Percentiles rank a stretch among this genome's conserved stretches.
Conservation (phyloP, 2,329 filamentous ascomycete species). For the Salinomyces thailandicus region DNA sequence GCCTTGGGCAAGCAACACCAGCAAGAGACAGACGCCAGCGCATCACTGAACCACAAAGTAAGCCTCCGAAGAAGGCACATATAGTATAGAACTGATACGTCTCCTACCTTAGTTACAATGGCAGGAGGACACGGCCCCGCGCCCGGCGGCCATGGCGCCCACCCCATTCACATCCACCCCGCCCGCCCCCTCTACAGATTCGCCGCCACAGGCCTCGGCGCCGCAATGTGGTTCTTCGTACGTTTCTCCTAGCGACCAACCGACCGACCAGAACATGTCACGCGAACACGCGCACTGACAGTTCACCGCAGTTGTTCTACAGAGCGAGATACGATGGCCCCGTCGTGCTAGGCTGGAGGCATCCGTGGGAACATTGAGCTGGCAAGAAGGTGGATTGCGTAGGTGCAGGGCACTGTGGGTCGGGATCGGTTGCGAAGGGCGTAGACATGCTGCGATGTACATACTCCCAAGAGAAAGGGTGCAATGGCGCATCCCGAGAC, state of each 20-base stretch:
- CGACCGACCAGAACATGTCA: constrained; percentile 6
- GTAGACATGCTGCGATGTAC: too few relatives aligned
- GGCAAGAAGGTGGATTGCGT: too few relatives aligned
- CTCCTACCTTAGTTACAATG: constrained; percentile 11
- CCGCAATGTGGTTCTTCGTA: constrained; percentile 99
- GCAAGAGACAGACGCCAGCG: too few relatives aligned
- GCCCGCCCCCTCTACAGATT: constrained; percentile 67
- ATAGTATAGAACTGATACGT: too few relatives aligned
- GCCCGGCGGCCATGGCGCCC: constrained; percentile 33
- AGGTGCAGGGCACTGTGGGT: too few relatives aligned
- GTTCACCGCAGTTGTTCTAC: constrained; percentile 90
- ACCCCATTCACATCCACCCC: constrained; percentile 50
- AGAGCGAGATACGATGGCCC: constrained; percentile 93
- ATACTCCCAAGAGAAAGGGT: too few relatives aligned
- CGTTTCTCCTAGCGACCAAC: neutral
- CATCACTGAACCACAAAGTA: too few relatives aligned
- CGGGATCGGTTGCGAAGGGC: too few relatives aligned
- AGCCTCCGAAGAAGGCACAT: too few relatives aligned
- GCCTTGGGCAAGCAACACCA: too few relatives aligned
- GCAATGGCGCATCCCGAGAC: too few relatives aligned
- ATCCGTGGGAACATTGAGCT: constrained; percentile 87
- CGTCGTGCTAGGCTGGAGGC: constrained; percentile 82
- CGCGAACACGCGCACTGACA: too few relatives aligned
- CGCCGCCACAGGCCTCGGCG: constrained; percentile 74
- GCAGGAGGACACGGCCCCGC: constrained; percentile 16